Evolutionary conservation across 441 rosid genomes (phyloP).

Genomic region (Syzygium syzygioides): DNA sequence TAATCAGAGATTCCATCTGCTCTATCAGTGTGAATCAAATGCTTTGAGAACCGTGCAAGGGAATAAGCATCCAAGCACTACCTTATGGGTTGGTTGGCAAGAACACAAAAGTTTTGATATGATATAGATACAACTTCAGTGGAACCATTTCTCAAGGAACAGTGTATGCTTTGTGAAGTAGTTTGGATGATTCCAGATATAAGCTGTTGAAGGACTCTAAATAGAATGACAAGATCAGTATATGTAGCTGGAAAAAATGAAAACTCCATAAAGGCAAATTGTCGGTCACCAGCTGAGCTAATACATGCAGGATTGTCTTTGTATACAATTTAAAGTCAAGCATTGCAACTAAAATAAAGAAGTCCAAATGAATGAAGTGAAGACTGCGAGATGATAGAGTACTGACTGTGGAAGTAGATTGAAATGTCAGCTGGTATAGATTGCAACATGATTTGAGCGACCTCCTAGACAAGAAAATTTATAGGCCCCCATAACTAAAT

Average conservation of each 20-base stretch:
- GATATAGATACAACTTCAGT: not conserved
- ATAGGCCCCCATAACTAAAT: not conserved
- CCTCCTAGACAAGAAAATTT: not conserved
- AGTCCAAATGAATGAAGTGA: not conserved
- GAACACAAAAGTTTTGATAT: not conserved
- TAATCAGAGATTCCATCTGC: not conserved
- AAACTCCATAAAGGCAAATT: not conserved
- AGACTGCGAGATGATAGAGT: not conserved
- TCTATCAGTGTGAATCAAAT: not conserved
- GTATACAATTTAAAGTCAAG: not conserved
- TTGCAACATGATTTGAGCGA: not conserved
- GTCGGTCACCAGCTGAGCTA: not conserved
- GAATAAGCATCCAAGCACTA: not conserved
- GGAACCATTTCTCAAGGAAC: not conserved
- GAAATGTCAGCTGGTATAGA: not conserved
- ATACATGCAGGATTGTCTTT: not conserved
- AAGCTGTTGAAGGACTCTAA: not conserved
- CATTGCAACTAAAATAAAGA: not conserved
- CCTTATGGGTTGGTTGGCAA: not conserved
- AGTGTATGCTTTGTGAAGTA: not conserved
- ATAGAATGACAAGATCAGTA: not conserved
- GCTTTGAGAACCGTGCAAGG: not conserved
- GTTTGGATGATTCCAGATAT: not conserved
- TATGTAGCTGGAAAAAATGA: not conserved
- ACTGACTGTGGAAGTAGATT: not conserved